A percentile compares a stretch with the other conserved stretches of the same genome.
Evolutionary conservation across 441 rosid species (phyloP).

Genomic region (Daphne laureola): DNA sequence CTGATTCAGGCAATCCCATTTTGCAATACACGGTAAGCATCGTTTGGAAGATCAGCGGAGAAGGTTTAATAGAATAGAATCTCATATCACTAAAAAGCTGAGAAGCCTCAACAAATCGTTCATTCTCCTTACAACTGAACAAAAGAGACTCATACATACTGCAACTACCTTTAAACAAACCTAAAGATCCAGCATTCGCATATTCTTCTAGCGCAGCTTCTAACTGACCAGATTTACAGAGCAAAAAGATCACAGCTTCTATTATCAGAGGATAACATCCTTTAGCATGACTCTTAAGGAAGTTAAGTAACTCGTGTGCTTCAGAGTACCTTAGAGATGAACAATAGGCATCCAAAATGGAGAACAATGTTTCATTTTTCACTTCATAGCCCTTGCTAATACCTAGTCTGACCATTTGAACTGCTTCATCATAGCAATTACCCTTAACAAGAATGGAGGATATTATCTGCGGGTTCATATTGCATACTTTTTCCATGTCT

Average conservation of each 20-base stretch:
- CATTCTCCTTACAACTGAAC: conserved; percentile 56
- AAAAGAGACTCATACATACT: conserved; percentile 69
- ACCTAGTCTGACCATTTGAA: conserved; percentile 57
- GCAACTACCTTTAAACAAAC: conserved; percentile 36
- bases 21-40: conserved; percentile 63
- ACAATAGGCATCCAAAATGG: conserved; percentile 70
- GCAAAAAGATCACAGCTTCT: conserved; percentile 62
- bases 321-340: conserved; percentile 68
- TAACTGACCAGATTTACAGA: conserved; percentile 61
- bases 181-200: conserved; percentile 31
- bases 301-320: conserved; percentile 80
- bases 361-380: conserved; percentile 47
- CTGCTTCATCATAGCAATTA: conserved; percentile 79
- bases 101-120: conserved; percentile 65
- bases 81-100: conserved; percentile 83
- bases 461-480: conserved; percentile 55
- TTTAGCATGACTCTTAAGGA: conserved; percentile 45
- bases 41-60: conserved; percentile 38
- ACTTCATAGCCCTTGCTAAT: conserved; percentile 45
- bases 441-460: conserved; percentile 76
- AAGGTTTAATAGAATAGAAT: conserved; percentile 50
- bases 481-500: conserved; percentile 65
- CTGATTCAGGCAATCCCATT: conserved; percentile 86
- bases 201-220: conserved; percentile 71
- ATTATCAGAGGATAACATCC: conserved; percentile 43